phyloP scores from a whole-genome alignment of 2,329 filamentous ascomycete species.

The Lasiodiplodia hormozganensis region DNA sequence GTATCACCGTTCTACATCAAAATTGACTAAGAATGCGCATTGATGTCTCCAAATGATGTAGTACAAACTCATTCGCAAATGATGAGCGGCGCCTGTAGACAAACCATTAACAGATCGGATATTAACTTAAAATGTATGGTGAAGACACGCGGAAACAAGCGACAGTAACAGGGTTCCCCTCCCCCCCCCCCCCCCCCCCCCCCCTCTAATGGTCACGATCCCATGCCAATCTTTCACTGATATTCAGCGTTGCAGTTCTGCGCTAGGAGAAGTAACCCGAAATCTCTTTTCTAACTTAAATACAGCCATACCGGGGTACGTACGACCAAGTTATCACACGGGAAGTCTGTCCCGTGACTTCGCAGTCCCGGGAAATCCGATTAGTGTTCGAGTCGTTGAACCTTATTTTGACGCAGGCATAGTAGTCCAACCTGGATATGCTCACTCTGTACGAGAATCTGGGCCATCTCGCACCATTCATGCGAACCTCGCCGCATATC shows the following conservation, averaged over 20 bases:
- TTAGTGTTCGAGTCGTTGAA: not conserved
- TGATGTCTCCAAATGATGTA: not conserved
- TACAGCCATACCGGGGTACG: no score
- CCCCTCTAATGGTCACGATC: no score
- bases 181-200: no score
- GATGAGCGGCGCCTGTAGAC: not conserved
- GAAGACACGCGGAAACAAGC: no score
- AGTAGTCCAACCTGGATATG: no score
- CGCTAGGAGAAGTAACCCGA: not conserved
- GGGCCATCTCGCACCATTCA: no score
- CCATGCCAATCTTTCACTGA: no score
- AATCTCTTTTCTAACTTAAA: not conserved
- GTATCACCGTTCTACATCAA: not conserved
- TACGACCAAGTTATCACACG: not conserved
- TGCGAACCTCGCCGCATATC: no score
- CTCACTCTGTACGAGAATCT: no score
- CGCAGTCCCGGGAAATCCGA: not conserved
- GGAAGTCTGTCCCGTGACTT: not conserved
- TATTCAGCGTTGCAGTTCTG: not conserved
- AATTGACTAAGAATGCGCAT: not conserved
- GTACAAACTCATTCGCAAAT: not conserved
- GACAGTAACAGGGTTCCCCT: no score
- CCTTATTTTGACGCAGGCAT: not conserved
- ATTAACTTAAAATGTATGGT: not conserved
- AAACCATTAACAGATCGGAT: not conserved